A percentile compares a stretch with the other conserved stretches of the same genome.
Evolutionary conservation across 176 grass and related monocot genomes (phyloP).

Genomic region (Rhynchospora tenuis): DNA sequence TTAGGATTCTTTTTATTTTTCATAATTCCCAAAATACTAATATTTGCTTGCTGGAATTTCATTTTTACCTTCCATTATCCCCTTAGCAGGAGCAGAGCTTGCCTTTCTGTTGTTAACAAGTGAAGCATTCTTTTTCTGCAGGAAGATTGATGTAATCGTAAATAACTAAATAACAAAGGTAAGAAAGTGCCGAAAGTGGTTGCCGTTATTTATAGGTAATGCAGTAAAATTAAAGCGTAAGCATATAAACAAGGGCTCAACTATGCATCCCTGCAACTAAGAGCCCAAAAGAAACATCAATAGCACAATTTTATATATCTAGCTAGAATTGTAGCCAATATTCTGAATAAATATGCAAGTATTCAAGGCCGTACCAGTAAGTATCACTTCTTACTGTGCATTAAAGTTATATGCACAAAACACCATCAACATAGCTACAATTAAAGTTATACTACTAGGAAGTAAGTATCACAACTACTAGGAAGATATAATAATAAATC

Average conservation of each 20-base stretch:
- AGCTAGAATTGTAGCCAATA: neutral
- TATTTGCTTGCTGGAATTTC: neutral
- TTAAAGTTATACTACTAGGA: too few relatives aligned
- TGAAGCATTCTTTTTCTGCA: conserved; percentile 11
- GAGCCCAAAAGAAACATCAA: neutral
- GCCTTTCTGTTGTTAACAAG: neutral
- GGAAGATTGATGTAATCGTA: neutral
- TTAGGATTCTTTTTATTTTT: neutral
- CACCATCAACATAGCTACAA: too few relatives aligned
- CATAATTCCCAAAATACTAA: neutral
- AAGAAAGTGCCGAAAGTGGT: neutral
- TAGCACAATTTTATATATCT: neutral
- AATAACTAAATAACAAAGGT: neutral
- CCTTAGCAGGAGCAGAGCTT: neutral
- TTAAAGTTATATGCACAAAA: neutral
- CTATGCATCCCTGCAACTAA: neutral
- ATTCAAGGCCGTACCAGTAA: neutral
- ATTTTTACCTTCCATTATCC: neutral
- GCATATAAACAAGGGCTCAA: neutral
- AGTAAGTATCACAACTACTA: too few relatives aligned
- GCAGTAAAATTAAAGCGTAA: neutral
- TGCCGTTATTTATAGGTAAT: neutral
- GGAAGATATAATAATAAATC: neutral
- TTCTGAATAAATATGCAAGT: neutral
- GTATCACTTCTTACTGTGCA: neutral